Evolutionary conservation across 73 alveolate genomes (phyloP), one percentile per base, ranked within the genome.

Genomic region (Paramecium primaurelia): DNA sequence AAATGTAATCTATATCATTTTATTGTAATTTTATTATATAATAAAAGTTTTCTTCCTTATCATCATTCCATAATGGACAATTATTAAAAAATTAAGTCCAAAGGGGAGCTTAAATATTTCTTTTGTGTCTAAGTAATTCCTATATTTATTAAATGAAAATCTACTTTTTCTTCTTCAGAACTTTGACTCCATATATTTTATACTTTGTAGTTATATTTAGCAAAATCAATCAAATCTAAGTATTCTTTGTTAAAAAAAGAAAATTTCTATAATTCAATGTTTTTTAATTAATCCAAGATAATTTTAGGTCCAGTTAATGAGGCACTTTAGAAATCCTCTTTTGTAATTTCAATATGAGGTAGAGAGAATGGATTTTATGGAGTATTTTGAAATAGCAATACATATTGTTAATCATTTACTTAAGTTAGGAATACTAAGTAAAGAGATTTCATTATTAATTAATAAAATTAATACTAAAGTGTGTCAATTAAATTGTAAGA

Each of bases 51-150:
- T 73, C 32, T 73, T 73, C 87, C 0, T 37, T n/a, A 16, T 73
- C 87, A 73, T 73, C 87, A 38, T 73, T 73, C 87, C 87, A 73
- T 20, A 73, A 37, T n/a, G 87, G 54, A n/a, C 60, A 37, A 36
- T 1, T n/a, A 36, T 73, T 73, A 38, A 73, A 73, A 44, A 16
- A 73, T 30, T n/a, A 10, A 37, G 60, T 40, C 87, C 87, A 73
- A 36, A 73, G 47, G 12, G 42, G 47, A 32, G 32, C 25, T 9
- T 64, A 64, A 1, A 64, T 11, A 64, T 64, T 64, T 32, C 84
- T 28, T 64, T 64, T 64, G 12, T 64, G 84, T 64, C 84, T 28
- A 3, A 64, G 47, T 28, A 64, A 32, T 64, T 64, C 42, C 69
- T 54, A 18, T 38, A 3, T 1, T 9, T 0, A 8, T 64, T 28